These are phyloP conservation scores for Pythium dissimile DNA, from an alignment of 352 stramenopile genomes.

Conservation along the genomic window DNA sequence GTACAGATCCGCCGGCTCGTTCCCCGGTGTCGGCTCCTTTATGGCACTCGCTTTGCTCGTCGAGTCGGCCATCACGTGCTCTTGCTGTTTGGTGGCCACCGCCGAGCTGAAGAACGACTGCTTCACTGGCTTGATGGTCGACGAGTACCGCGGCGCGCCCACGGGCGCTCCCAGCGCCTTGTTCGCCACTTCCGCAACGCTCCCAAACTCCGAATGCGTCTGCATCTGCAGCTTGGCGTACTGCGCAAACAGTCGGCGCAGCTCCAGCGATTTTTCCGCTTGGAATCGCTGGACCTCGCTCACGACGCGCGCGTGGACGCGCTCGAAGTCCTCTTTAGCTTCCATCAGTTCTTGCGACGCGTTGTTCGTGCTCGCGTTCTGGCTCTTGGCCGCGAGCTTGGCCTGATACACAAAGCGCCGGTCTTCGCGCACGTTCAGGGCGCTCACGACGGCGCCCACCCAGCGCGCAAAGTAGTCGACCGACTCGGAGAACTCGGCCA, in stretches of 20 bases:
- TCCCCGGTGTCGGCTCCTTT: constrained; percentile 11
- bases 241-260: constrained; percentile 69
- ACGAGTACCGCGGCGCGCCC: constrained; percentile 34
- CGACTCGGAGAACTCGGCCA: constrained; percentile 56
- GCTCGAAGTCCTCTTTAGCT: constrained; percentile 73
- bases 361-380: constrained; percentile 26
- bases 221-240: constrained; percentile 58
- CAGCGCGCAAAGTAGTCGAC: constrained; percentile 75
- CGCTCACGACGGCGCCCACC: constrained; percentile 67
- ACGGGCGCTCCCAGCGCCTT: constrained; percentile 42
- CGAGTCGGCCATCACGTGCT: constrained; percentile 17
- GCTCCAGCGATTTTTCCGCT: constrained; percentile 63
- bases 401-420: constrained; percentile 76
- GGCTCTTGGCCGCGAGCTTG: constrained; percentile 45
- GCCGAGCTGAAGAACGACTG: constrained; percentile 24
- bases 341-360: constrained; percentile 48
- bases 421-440: constrained; percentile 74
- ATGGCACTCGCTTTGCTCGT: constrained; percentile 29
- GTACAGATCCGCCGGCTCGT: constrained; percentile 29
- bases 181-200: constrained; percentile 40
- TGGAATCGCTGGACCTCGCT: constrained; percentile 71
- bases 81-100: constrained; percentile 24
- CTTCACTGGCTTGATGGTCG: constrained; percentile 6
- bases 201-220: constrained; percentile 48
- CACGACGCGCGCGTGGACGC: constrained; percentile 73